These are phyloP conservation scores for Euphorbia celastroides DNA, from an alignment of 441 rosid species.

Conservation along the genomic window DNA sequence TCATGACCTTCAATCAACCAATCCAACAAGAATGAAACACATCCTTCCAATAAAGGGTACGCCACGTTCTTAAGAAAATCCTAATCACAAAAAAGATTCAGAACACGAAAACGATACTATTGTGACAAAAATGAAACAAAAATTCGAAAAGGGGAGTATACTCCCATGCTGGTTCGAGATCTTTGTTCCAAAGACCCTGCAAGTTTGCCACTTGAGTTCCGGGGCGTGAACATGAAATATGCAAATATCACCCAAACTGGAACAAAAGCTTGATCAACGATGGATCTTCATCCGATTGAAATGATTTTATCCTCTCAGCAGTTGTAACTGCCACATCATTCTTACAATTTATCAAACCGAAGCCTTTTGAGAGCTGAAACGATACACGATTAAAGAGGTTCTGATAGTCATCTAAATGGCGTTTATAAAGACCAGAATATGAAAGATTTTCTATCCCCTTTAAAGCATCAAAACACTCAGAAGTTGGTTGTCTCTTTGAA, in stretches of 20 bases:
- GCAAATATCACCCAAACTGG: slow-evolving; percentile 90
- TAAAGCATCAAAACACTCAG: slow-evolving; percentile 41
- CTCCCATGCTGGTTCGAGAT: slow-evolving; percentile 67
- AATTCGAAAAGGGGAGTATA: no score
- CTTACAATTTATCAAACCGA: slow-evolving; percentile 15
- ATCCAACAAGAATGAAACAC: slow-evolving; percentile 68
- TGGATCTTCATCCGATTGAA: slow-evolving; percentile 76
- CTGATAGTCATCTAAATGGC: slow-evolving; percentile 69
- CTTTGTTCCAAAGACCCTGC: slow-evolving; percentile 92
- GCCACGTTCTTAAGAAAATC: slow-evolving; percentile 68
- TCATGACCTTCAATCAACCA: slow-evolving; percentile 81
- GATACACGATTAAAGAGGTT: slow-evolving; percentile 72
- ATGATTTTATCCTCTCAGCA: slow-evolving; percentile 72
- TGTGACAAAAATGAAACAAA: not conserved
- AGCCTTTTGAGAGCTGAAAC: slow-evolving; percentile 48
- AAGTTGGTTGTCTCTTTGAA: slow-evolving; percentile 60
- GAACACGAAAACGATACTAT: not conserved
- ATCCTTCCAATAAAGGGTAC: slow-evolving; percentile 87
- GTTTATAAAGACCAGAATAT: slow-evolving; percentile 56
- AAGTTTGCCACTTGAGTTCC: slow-evolving; percentile 89
- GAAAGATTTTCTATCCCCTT: slow-evolving; percentile 41
- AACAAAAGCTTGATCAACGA: slow-evolving; percentile 77
- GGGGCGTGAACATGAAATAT: slow-evolving; percentile 79
- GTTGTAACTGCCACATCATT: slow-evolving; percentile 41
- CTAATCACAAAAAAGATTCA: slow-evolving; percentile 29